Base-by-base conservation (phyloP, 2,329 filamentous ascomycete genomes). In the Bimuria novae-zelandiae region DNA sequence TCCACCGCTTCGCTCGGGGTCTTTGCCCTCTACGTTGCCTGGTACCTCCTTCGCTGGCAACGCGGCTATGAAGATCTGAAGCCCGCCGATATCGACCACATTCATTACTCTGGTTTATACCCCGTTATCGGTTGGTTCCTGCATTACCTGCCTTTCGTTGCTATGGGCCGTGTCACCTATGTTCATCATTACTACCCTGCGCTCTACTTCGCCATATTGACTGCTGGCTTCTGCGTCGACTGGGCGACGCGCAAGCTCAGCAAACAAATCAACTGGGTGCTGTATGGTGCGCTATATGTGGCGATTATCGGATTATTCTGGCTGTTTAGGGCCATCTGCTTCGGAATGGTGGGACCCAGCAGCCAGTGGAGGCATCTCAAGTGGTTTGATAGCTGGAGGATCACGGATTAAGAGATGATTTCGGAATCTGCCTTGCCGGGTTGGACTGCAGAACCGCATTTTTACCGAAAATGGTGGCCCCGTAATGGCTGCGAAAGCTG, bases 121-220 rank as follows among this genome's bases (percentile, higher is more conserved):
- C 93, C 94, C 7, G 81, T 93, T 51, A 83, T 94, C 50, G 94
- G 94, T 57, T 99, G 94, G 94, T 87, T 96, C 76, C 82, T 99
- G 43, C 94, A 99, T 78, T 99, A 97, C 74, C 78, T 96, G 57
- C 94, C 94, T 0, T 99, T 97, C 76, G 85, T 96, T 67, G 86
- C 94, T 70, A 99, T 99, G 95, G 94, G 92, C 10, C 90, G 94
- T 82, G 94, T 99, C 56, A 99, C 94, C 14, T 99, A 99, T 70
- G 94, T 99, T 49, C 94, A 99, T 76, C 94, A 99, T 79, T 99
- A 99, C 81, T 99, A 97, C 76, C 94, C 94, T 10, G 94, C 94
- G 8, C 84, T 99, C 10, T 99, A 97, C 80, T 99, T 97, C 74
- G 92, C 94, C 65, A 96, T 99, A 61, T 80, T 99, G 40, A 85